A percentile compares a stretch with the other conserved stretches of the same genome.
Evolutionary conservation across 2,329 filamentous ascomycete genomes (phyloP).

Genomic region (Trichoderma guizhouense): DNA sequence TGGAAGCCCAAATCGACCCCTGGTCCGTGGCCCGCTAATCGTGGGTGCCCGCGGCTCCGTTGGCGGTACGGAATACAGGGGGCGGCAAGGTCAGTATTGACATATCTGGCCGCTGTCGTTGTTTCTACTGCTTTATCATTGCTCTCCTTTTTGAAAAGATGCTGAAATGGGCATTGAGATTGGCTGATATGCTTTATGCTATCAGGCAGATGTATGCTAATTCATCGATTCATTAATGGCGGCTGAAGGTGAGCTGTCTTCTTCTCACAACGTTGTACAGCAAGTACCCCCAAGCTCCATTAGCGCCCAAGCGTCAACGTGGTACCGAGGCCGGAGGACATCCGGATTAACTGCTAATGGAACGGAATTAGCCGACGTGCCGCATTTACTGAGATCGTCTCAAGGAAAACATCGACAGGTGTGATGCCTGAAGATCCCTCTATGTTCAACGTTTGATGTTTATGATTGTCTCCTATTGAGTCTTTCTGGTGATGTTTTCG

Average conservation of each 20-base stretch:
- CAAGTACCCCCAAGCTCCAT: not conserved
- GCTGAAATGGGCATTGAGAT: not conserved
- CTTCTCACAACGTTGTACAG: not conserved
- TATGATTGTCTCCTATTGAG: not conserved
- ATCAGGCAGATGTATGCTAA: not conserved
- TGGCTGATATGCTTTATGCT: not conserved
- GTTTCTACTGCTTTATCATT: not conserved
- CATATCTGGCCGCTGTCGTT: not conserved
- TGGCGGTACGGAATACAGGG: not conserved
- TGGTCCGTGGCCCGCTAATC: conserved; percentile 10
- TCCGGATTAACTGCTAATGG: not conserved
- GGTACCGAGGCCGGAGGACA: not conserved
- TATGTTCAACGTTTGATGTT: not conserved
- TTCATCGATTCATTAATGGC: not conserved
- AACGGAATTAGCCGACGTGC: not conserved
- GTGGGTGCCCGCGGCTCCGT: not conserved
- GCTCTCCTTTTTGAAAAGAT: not conserved
- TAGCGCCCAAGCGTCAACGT: not conserved
- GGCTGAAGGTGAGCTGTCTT: not conserved
- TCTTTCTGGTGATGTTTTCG: not conserved
- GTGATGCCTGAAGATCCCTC: too few species aligned
- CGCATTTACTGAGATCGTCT: too few species aligned
- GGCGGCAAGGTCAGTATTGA: not conserved
- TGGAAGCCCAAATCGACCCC: not conserved
- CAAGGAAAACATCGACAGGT: too few species aligned